Evolutionary conservation across 495 filamentous ascomycete species (phyloP), one percentile per base, ranked within the genome.

Genomic region (Corynascus novoguineensis): DNA sequence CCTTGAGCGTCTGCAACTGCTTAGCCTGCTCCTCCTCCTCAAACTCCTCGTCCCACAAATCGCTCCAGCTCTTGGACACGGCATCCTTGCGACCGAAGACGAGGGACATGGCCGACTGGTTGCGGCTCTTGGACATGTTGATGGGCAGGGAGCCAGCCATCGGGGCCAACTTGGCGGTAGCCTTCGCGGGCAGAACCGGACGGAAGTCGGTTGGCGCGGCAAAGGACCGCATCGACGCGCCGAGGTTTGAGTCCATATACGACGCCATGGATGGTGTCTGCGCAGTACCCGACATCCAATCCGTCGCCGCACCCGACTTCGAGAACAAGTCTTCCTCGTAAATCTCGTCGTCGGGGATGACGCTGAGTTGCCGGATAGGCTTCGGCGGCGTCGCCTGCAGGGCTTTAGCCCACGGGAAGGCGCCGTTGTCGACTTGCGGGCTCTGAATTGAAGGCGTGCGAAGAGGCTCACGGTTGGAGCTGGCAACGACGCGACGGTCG

Each of bases 41-140:
- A 27, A 78, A 81, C 51, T 96, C 91, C 70, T 96, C 91, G 54
- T 96, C 91, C 86, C 88, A 97, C 61, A 97, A 78, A 72, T 97
- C 91, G 63, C 90, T 93, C 91, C 91, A 97, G 78, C 91, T 97
- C 83, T 97, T 96, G 27, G 91, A 93, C 11, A 91, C 87, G 19
- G 81, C 73, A 4, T 86, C 81, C 60, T 81, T 81, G 67, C 87
- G 85, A 25, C 88, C 88, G 66, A 93, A 92, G 21, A 92, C 81
- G 60, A 85, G 79, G 4, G 88, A 83, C 75, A 95, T 81, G 27
- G 83, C 82, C 4, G 84, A 81, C 47, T 83, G 72, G 34, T 78
- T 79, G 55, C 82, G 83, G 5, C 71, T 70, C 62, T 81, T 80
- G 40, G 84, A 78, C 78, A 83, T 78, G 63, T 79, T 83, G 60